Percentiles rank a stretch among this genome's conserved stretches.
These are phyloP conservation scores for Ganoderma meredithae DNA, from an alignment of 1,284 basidiomycete species.

Conservation along the genomic window DNA sequence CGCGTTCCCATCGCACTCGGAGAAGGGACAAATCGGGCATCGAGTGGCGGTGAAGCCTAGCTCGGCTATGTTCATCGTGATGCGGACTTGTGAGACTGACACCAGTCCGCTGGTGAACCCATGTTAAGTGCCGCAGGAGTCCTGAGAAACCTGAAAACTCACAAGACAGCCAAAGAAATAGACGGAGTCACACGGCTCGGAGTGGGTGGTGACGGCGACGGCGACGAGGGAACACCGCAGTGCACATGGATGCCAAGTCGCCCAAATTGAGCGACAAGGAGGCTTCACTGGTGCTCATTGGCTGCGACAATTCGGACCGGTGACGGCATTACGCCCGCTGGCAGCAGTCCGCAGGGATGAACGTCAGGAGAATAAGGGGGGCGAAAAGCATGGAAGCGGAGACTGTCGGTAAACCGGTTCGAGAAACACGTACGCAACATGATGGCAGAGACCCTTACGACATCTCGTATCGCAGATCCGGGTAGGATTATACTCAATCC, in stretches of 20 bases:
- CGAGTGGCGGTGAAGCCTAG: background rate
- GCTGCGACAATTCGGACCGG: background rate
- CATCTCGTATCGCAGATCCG: too few relatives aligned
- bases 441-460: background rate
- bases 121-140: background rate
- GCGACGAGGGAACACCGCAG: background rate
- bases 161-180: background rate
- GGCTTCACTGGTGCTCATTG: background rate
- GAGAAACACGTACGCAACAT: background rate
- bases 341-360: background rate
- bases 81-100: background rate
- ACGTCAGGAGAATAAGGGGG: background rate
- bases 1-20: background rate
- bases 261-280: background rate
- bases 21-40: background rate
- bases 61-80: background rate
- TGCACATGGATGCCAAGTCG: conserved; percentile 1
- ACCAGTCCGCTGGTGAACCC: background rate
- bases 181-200: background rate
- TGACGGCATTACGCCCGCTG: background rate
- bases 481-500: background rate
- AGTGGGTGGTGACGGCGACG: background rate
- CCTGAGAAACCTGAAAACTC: background rate
- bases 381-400: background rate
- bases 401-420: background rate